Evolutionary conservation across 805 yeast species (phyloP).

Genomic region (Huiozyma sinensis): DNA sequence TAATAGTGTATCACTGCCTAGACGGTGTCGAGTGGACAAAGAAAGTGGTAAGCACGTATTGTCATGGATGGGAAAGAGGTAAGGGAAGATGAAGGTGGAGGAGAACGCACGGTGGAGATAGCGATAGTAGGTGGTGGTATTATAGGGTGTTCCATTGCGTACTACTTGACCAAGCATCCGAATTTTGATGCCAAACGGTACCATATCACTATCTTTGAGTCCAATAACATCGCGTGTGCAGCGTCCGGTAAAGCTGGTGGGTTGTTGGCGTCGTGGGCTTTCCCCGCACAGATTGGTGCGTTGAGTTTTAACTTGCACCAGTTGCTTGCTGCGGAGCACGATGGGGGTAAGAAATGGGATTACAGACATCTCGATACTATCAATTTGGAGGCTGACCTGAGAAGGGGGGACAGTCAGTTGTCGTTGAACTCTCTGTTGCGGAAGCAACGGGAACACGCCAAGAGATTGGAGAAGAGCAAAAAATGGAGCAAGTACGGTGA

Average conservation of each 20-base stretch:
- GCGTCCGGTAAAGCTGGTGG: slow-evolving; percentile 99
- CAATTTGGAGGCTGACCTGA: slow-evolving; percentile 73
- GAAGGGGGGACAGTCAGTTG: slow-evolving; percentile 6
- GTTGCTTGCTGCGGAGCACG: slow-evolving; percentile 62
- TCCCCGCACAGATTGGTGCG: slow-evolving; percentile 89
- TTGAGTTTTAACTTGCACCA: slow-evolving; percentile 78
- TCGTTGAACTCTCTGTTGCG: neutral
- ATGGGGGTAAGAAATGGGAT: slow-evolving; percentile 89
- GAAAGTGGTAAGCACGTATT: no score
- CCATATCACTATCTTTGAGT: slow-evolving; percentile 77
- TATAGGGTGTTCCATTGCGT: slow-evolving; percentile 91
- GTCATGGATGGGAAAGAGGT: no score
- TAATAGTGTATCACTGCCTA: no score
- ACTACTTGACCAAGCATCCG: slow-evolving; percentile 75
- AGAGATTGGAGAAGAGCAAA: neutral
- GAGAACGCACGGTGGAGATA: slow-evolving; percentile 50
- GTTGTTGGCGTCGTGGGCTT: slow-evolving; percentile 87
- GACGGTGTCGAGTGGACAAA: no score
- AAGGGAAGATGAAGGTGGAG: no score
- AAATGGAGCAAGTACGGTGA: neutral
- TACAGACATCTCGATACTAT: slow-evolving; percentile 82
- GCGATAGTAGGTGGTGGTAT: slow-evolving; percentile 92
- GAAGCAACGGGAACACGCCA: neutral
- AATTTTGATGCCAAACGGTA: slow-evolving; percentile 59
- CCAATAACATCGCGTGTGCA: slow-evolving; percentile 91